Percentiles rank a stretch among this genome's conserved stretches.
These are phyloP conservation scores for Cicer chorassanicum DNA, from an alignment of 306 rosid species.

Conservation along the genomic window DNA sequence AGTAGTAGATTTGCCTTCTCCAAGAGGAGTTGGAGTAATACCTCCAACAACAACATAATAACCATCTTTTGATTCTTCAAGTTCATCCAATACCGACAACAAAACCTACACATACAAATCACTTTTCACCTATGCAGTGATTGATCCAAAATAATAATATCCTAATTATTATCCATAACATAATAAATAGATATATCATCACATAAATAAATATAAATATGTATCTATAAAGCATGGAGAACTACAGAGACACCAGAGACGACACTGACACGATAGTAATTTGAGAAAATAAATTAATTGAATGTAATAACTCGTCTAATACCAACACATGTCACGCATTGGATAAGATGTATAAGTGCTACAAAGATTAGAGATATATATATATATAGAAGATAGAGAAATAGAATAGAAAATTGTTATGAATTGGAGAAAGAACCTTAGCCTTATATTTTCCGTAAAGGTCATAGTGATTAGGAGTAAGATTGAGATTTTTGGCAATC, in stretches of 20 bases:
- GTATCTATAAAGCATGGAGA: too few species aligned
- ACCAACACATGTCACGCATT: too few species aligned
- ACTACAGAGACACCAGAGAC: too few species aligned
- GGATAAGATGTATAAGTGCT: too few species aligned
- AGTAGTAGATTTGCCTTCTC: constrained; percentile 99
- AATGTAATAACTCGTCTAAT: too few species aligned
- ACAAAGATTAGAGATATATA: too few species aligned
- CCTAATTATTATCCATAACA: too few species aligned
- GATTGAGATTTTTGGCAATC: constrained; percentile 76
- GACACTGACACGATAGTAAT: too few species aligned
- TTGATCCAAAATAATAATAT: not conserved
- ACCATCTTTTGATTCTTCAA: constrained; percentile 72
- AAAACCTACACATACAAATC: constrained; percentile 62
- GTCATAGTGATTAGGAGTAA: constrained; percentile 77
- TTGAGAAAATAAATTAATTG: too few species aligned
- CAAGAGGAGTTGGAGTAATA: constrained; percentile 97
- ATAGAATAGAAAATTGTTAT: not conserved
- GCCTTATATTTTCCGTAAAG: constrained; percentile 95
- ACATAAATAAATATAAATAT: not conserved
- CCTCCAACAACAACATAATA: constrained; percentile 98
- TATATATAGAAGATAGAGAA: not conserved
- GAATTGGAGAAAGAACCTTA: constrained; percentile 44
- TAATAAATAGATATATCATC: too few species aligned
- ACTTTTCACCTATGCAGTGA: not conserved
- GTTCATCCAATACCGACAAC: constrained; percentile 76